A percentile compares a stretch with the other conserved stretches of the same genome.
These are phyloP conservation scores for Lactarius tabidus DNA, from an alignment of 768 basidiomycete genomes.

Conservation along the genomic window DNA sequence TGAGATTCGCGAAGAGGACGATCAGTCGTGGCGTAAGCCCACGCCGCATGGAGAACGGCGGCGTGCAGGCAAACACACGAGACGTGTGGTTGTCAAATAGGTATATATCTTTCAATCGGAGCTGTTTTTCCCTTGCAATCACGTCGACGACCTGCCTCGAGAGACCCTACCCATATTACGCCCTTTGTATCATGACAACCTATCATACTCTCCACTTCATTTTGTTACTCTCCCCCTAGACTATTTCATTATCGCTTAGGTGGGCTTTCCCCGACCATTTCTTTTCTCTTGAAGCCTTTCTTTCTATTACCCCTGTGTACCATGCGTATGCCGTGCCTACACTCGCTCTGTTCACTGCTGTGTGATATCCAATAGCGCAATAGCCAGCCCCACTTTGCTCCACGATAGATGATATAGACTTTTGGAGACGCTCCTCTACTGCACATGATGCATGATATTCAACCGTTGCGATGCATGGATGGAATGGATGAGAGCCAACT, in stretches of 20 bases:
- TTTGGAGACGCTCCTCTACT: neutral
- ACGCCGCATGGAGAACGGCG: constrained; percentile 72
- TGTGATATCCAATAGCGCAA: constrained; percentile 18
- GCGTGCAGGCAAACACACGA: constrained; percentile 77
- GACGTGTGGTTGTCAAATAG: constrained; percentile 50
- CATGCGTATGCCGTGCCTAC: constrained; percentile 14
- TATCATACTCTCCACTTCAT: neutral
- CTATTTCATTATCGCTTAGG: neutral
- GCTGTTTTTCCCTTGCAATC: constrained; percentile 12
- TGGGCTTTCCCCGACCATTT: neutral
- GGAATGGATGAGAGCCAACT: neutral
- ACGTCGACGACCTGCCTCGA: constrained; percentile 1
- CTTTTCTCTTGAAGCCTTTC: neutral
- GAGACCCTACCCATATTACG: constrained; percentile 8
- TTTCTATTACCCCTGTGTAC: constrained; percentile 14
- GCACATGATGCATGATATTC: neutral
- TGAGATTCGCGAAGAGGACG: constrained; percentile 59
- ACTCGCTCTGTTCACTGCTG: constrained; percentile 7
- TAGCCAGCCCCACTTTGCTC: neutral
- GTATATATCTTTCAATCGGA: constrained; percentile 11
- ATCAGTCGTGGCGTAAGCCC: constrained; percentile 60
- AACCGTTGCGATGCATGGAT: neutral
- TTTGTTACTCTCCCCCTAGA: neutral
- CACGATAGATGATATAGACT: neutral
- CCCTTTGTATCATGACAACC: neutral